Conservation (phyloP, 306 rosid genomes). For the Cicer pinnatifidum region DNA sequence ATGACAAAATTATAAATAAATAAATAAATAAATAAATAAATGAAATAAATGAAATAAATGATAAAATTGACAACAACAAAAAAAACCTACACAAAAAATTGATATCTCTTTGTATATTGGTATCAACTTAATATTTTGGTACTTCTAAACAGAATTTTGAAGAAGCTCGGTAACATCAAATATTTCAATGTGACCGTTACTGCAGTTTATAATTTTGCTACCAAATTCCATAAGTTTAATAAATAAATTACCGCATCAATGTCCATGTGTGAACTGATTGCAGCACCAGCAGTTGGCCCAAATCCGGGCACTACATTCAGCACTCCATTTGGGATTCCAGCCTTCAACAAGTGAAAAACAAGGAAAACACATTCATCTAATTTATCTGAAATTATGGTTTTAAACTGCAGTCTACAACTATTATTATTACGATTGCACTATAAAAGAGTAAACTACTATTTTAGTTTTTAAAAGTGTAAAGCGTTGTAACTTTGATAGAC, state of each 20-base stretch:
- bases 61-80: not conserved
- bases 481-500: too few species aligned
- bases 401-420: too few species aligned
- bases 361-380: not conserved
- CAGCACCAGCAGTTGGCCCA: slow-evolving; percentile 80
- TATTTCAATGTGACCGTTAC: not conserved
- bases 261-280: slow-evolving; percentile 76
- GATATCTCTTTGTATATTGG: too few species aligned
- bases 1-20: too few species aligned
- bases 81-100: too few species aligned
- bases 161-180: not conserved
- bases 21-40: too few species aligned
- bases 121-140: too few species aligned
- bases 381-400: not conserved
- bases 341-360: slow-evolving; percentile 47
- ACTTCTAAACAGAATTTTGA: too few species aligned
- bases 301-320: slow-evolving; percentile 74
- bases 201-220: not conserved
- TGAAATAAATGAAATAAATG: too few species aligned
- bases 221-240: not conserved
- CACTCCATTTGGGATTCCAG: slow-evolving; percentile 88
- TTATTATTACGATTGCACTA: too few species aligned
- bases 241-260: slow-evolving; percentile 51
- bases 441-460: too few species aligned
- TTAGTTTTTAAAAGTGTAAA: too few species aligned